Evolutionary conservation across 1,284 basidiomycete species (phyloP).

Genomic region (Peniophora sp.): DNA sequence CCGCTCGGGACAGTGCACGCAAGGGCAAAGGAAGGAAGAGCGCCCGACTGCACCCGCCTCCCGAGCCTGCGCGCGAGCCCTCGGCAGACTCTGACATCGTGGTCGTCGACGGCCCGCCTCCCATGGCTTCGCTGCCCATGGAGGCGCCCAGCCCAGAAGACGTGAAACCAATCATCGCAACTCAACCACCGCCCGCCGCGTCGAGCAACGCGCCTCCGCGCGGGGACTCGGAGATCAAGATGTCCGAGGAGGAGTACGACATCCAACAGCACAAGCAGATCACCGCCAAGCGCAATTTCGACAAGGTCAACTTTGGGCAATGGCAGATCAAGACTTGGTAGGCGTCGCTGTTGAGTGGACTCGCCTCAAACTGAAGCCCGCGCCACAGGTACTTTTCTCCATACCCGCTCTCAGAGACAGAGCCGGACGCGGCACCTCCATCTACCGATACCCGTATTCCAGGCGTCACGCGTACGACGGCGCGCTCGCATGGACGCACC

Average conservation of each 20-base stretch:
- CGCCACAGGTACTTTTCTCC: constrained; percentile 77
- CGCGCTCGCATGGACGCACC: constrained; percentile 57
- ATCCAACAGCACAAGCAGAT: constrained; percentile 59
- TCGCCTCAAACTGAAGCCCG: background rate
- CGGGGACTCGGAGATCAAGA: background rate
- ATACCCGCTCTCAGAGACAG: constrained; percentile 67
- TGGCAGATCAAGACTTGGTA: constrained; percentile 79
- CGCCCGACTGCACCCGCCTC: too few relatives aligned
- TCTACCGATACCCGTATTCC: constrained; percentile 29
- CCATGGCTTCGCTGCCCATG: too few relatives aligned
- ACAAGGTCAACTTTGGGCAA: constrained; percentile 65
- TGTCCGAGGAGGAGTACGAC: constrained; percentile 66
- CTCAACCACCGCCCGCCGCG: too few relatives aligned
- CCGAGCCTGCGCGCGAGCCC: too few relatives aligned
- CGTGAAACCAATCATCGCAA: too few relatives aligned
- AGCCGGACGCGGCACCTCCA: constrained; percentile 40
- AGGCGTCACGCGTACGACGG: constrained; percentile 36
- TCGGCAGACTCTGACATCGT: too few relatives aligned
- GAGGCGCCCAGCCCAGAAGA: too few relatives aligned
- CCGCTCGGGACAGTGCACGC: too few relatives aligned
- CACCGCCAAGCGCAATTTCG: constrained; percentile 67
- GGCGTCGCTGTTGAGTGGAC: constrained; percentile 17
- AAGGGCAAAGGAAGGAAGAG: too few relatives aligned
- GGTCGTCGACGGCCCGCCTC: too few relatives aligned
- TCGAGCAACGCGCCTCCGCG: too few relatives aligned